Conservation (phyloP, 2,329 filamentous ascomycete species). For the Myriosclerotinia scirpicola region DNA sequence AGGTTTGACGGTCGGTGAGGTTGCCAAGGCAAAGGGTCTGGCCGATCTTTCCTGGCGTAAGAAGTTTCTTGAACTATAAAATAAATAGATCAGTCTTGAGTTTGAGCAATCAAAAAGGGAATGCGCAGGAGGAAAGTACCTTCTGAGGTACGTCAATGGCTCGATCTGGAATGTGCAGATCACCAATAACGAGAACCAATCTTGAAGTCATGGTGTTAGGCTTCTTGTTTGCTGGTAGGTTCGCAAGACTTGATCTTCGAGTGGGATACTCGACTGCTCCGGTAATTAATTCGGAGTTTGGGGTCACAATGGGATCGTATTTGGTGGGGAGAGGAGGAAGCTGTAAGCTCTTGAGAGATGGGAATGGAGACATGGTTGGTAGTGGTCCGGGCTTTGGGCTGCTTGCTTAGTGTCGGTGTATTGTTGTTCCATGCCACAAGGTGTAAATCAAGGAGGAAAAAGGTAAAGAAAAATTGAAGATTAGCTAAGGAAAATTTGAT, state of each 20-base stretch:
- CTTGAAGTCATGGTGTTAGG: constrained; percentile 67
- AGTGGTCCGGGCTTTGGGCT: neutral
- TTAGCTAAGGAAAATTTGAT: too few relatives aligned
- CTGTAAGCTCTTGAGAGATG: constrained; percentile 15
- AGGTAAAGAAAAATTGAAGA: neutral
- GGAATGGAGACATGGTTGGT: constrained; percentile 3
- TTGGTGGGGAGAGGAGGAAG: constrained; percentile 2
- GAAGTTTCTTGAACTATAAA: constrained; percentile 76
- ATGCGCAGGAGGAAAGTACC: constrained; percentile 49
- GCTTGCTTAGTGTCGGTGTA: neutral
- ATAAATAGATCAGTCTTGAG: constrained; percentile 13
- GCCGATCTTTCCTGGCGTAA: constrained; percentile 79
- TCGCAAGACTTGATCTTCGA: constrained; percentile 16
- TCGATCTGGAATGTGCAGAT: constrained; percentile 90
- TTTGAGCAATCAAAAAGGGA: constrained; percentile 21
- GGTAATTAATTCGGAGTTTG: constrained; percentile 13
- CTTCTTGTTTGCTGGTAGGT: neutral
- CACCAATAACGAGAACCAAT: constrained; percentile 86
- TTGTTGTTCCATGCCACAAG: constrained; percentile 5
- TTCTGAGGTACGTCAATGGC: constrained; percentile 89
- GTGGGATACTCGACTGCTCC: constrained; percentile 18
- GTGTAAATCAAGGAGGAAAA: too few relatives aligned
- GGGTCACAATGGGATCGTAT: constrained; percentile 5
- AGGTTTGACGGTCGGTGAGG: constrained; percentile 75
- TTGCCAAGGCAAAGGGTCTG: constrained; percentile 80